phyloP scores from a whole-genome alignment of 345 rosid genomes.

The Citrus mangshanensis region DNA sequence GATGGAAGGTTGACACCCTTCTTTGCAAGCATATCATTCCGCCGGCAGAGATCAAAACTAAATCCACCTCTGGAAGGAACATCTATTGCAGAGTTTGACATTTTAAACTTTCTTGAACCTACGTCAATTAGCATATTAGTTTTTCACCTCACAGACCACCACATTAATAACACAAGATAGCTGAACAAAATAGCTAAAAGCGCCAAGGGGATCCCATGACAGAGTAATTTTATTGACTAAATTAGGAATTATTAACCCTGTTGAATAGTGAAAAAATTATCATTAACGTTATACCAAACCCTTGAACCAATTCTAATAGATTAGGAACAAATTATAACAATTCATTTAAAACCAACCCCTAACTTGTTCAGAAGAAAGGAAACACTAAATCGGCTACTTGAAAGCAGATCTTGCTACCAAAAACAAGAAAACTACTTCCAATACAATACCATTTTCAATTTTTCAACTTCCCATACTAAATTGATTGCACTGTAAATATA shows the following conservation, averaged over 20 bases:
- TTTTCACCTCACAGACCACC: background rate
- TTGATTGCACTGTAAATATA: background rate
- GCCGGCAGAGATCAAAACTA: slow-evolving; percentile 78
- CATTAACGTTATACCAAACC: background rate
- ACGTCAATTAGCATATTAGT: background rate
- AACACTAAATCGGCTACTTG: background rate
- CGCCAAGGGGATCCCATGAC: background rate
- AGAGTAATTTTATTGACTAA: background rate
- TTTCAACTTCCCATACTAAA: background rate
- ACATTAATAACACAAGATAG: background rate
- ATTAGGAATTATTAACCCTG: background rate
- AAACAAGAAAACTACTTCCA: background rate
- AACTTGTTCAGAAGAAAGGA: background rate
- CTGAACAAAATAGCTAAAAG: background rate
- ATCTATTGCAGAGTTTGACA: slow-evolving; percentile 51
- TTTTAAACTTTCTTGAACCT: slow-evolving; percentile 24
- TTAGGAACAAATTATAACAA: background rate
- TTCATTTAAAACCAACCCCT: background rate
- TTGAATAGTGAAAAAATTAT: background rate
- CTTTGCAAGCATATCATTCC: slow-evolving; percentile 70
- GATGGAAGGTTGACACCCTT: slow-evolving; percentile 69
- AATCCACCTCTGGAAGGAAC: slow-evolving; percentile 72
- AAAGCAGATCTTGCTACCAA: background rate
- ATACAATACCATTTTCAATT: background rate
- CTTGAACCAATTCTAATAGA: background rate